Evolutionary conservation across 495 filamentous ascomycete species (phyloP).

Genomic region (Xylaria grammica): DNA sequence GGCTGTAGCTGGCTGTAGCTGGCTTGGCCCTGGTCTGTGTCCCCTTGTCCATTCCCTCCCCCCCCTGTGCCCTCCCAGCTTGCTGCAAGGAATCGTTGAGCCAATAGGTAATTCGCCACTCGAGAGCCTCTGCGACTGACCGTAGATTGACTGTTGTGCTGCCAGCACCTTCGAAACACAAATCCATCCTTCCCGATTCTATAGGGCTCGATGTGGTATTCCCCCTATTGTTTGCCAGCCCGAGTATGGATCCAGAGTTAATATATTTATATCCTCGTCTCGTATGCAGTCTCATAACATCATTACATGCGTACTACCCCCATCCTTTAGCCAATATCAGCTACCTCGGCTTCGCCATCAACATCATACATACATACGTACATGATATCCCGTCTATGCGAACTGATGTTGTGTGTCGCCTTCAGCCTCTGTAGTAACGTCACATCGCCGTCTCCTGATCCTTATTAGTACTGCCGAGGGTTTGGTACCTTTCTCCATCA

Average conservation of each 20-base stretch:
- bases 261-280: constrained; percentile 10
- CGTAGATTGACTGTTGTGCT: constrained; percentile 2
- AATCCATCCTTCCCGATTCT: constrained; percentile 6
- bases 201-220: background rate
- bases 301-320: constrained; percentile 18
- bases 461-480: background rate
- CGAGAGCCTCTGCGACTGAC: constrained; percentile 2
- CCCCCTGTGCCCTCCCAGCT: constrained; percentile 12
- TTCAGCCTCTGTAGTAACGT: background rate
- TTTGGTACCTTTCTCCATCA: background rate
- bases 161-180: background rate
- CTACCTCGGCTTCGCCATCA: background rate
- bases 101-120: background rate
- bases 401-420: background rate
- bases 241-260: constrained; percentile 4
- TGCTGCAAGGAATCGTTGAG: constrained; percentile 11
- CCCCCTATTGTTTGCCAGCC: background rate
- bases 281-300: constrained; percentile 6
- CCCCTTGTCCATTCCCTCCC: background rate
- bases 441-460: background rate
- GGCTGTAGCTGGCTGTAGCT: background rate
- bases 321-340: background rate
- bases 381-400: background rate
- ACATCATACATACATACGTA: background rate
- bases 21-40: background rate